These are phyloP conservation scores for Carallia pectinifolia DNA, from an alignment of 345 rosid species.

Conservation along the genomic window DNA sequence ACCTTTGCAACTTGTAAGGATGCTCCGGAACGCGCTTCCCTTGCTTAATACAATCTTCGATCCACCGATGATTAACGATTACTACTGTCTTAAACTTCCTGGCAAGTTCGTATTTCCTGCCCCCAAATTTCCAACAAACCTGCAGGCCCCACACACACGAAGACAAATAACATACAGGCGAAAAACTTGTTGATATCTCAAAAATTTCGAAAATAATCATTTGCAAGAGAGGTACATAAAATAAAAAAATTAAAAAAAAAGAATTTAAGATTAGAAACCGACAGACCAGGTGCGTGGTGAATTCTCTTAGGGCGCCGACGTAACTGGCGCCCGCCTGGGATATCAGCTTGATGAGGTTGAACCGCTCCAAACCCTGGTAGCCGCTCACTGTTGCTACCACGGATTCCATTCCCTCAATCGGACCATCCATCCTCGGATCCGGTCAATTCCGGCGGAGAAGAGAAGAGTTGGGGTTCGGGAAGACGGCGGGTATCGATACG, in stretches of 20 bases:
- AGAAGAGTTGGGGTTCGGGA: not conserved
- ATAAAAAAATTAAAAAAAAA: not conserved
- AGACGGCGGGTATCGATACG: not conserved
- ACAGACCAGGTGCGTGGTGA: constrained; percentile 78
- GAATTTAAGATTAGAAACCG: not conserved
- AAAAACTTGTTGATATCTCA: too few relatives aligned
- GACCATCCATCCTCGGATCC: constrained; percentile 5
- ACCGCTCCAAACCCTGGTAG: constrained; percentile 72
- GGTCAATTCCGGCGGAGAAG: too few relatives aligned
- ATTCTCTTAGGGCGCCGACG: constrained; percentile 66
- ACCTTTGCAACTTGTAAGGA: constrained; percentile 68
- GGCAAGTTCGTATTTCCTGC: constrained; percentile 64
- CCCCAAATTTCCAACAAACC: constrained; percentile 87
- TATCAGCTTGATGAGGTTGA: constrained; percentile 80
- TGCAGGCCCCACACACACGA: constrained; percentile 11
- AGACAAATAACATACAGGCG: too few relatives aligned
- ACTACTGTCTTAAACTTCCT: constrained; percentile 43
- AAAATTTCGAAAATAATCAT: too few relatives aligned
- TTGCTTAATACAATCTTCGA: constrained; percentile 71
- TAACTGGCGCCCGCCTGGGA: constrained; percentile 69
- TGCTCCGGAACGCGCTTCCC: constrained; percentile 57
- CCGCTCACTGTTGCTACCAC: constrained; percentile 95
- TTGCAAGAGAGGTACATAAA: too few relatives aligned
- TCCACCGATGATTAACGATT: constrained; percentile 79
- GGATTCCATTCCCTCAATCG: constrained; percentile 61